Percentiles rank a stretch among this genome's conserved stretches.
These are phyloP conservation scores for Neonothopanus nambi DNA, from an alignment of 1,284 basidiomycete species.

Conservation along the genomic window DNA sequence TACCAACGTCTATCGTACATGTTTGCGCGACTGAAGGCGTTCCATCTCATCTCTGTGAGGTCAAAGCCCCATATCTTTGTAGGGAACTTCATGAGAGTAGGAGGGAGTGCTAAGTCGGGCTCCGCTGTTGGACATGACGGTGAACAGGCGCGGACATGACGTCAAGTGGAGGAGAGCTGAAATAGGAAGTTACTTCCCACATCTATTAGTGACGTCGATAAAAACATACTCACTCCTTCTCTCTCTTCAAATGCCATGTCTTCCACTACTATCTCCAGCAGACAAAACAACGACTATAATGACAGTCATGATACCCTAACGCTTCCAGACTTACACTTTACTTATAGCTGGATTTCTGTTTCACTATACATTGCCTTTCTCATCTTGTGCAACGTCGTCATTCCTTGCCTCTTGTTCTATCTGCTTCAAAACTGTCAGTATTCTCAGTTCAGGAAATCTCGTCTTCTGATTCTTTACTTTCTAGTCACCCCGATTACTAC, in stretches of 20 bases:
- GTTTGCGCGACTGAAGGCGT: constrained; percentile 27
- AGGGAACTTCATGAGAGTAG: constrained; percentile 3
- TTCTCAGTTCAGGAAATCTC: neutral
- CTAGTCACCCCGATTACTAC: constrained; percentile 25
- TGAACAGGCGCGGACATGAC: neutral
- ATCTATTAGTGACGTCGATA: no score
- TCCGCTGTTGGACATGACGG: no score
- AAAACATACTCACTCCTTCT: no score
- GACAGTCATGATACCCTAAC: neutral
- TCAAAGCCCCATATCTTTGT: constrained; percentile 31
- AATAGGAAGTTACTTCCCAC: no score
- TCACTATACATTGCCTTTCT: constrained; percentile 26
- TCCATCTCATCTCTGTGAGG: constrained; percentile 33
- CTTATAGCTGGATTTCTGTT: constrained; percentile 6
- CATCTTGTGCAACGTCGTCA: constrained; percentile 27
- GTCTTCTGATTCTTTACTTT: neutral
- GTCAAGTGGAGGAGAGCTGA: no score
- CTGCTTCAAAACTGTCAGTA: constrained; percentile 25
- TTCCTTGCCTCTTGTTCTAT: constrained; percentile 30
- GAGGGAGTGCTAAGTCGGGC: neutral
- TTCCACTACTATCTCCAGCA: neutral
- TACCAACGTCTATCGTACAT: constrained; percentile 34
- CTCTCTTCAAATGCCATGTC: no score
- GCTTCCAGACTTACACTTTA: constrained; percentile 13
- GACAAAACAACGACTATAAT: neutral